phyloP scores from a whole-genome alignment of 106 monocot species.

The Ottelia alismoides region DNA sequence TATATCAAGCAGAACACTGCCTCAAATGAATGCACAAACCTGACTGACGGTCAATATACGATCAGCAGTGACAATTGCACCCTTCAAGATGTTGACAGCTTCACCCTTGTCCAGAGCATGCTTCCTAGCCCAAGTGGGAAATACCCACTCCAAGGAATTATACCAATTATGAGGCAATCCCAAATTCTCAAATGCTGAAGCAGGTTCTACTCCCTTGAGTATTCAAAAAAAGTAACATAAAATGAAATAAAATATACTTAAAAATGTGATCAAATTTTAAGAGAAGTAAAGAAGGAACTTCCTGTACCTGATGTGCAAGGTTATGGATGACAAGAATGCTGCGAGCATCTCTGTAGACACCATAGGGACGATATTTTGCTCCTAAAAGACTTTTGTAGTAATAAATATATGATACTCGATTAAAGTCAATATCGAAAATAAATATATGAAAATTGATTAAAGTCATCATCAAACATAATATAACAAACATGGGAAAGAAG shows the following conservation, averaged over 20 bases:
- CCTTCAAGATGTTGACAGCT: slow-evolving; percentile 89
- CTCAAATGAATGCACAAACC: slow-evolving; percentile 21
- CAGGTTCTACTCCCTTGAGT: slow-evolving; percentile 70
- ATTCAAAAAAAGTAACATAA: background rate
- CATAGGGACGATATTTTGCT: slow-evolving; percentile 83
- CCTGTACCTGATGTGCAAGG: slow-evolving; percentile 74
- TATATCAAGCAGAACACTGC: background rate
- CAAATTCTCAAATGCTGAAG: slow-evolving; percentile 49
- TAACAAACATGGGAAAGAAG: too few relatives aligned
- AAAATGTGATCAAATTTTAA: background rate
- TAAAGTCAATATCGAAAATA: too few relatives aligned
- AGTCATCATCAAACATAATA: too few relatives aligned
- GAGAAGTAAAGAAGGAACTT: background rate
- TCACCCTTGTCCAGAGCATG: slow-evolving; percentile 93
- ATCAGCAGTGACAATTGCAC: slow-evolving; percentile 85
- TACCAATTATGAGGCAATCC: slow-evolving; percentile 82
- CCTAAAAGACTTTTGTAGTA: slow-evolving; percentile 63
- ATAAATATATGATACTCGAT: too few relatives aligned
- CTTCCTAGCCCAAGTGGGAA: slow-evolving; percentile 74
- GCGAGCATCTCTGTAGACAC: slow-evolving; percentile 76
- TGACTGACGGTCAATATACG: slow-evolving; percentile 86
- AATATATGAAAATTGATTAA: too few relatives aligned
- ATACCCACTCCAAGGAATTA: slow-evolving; percentile 77
- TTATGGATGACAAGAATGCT: slow-evolving; percentile 91
- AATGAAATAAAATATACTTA: background rate